Evolutionary conservation across 441 rosid genomes (phyloP).

Genomic region (Geranium incanum): DNA sequence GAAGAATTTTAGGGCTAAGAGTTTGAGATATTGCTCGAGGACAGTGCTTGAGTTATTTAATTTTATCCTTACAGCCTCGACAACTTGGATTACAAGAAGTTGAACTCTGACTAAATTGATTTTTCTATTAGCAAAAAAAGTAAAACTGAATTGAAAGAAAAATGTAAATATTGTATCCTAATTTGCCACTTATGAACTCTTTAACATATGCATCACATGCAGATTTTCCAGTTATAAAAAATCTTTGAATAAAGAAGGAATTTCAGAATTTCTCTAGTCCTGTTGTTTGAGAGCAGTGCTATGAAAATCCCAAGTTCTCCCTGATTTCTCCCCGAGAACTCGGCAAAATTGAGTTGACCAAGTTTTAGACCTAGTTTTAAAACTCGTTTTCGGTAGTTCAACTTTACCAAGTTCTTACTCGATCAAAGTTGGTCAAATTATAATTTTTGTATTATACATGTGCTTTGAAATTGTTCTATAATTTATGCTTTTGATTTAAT

Average conservation of each 20-base stretch:
- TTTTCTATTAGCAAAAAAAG: background rate
- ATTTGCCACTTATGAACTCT: background rate
- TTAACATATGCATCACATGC: background rate
- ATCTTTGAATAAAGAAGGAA: background rate
- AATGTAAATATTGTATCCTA: background rate
- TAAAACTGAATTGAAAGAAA: background rate
- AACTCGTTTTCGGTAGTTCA: no score
- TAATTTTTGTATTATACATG: no score
- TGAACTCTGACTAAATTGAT: background rate
- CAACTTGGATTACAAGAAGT: background rate
- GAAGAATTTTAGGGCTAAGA: background rate
- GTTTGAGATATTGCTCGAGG: background rate
- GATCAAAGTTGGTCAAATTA: no score
- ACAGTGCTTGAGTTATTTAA: background rate
- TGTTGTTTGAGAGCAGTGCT: no score
- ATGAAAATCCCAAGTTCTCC: no score
- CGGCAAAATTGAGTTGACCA: no score
- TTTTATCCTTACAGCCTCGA: background rate
- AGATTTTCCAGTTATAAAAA: background rate
- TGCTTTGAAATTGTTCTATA: no score
- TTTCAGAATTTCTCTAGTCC: no score
- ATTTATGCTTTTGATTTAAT: no score
- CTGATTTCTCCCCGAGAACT: no score
- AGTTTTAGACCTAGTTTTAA: no score
- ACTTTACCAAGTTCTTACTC: no score